Conservation (phyloP, 2,329 filamentous ascomycete species). For the Colletotrichum gigasporum region DNA sequence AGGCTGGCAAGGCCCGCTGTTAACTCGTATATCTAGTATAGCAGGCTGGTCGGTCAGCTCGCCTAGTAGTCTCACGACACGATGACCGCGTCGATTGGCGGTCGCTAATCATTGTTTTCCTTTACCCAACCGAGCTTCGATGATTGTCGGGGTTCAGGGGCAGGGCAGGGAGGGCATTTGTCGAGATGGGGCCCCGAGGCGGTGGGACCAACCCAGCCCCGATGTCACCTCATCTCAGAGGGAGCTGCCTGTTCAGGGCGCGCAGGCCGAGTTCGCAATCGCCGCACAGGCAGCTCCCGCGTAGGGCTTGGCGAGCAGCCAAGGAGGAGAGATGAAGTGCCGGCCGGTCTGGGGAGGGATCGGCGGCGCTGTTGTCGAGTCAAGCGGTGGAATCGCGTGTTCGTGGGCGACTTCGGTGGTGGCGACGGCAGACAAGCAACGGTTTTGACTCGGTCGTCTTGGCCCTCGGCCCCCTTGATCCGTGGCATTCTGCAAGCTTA, state of each 20-base stretch:
- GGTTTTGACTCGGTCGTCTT: background rate
- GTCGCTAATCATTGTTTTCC: background rate
- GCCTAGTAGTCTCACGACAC: background rate
- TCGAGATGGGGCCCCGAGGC: background rate
- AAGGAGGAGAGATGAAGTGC: background rate
- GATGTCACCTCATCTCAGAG: background rate
- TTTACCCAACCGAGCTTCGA: no score
- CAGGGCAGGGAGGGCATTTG: no score
- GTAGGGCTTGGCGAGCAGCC: background rate
- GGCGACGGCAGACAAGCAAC: background rate
- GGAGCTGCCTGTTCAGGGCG: background rate
- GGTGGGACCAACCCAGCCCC: background rate
- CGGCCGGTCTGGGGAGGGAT: background rate
- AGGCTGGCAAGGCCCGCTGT: background rate
- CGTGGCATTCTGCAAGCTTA: slow-evolving; percentile 1
- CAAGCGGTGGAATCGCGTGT: background rate
- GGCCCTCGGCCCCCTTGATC: background rate
- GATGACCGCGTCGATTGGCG: background rate
- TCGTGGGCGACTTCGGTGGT: background rate
- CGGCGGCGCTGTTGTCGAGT: background rate
- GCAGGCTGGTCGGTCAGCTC: background rate
- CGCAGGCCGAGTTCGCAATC: background rate
- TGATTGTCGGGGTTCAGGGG: background rate
- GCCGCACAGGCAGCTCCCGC: background rate
- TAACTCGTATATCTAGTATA: background rate